Conservation (phyloP, 257 asterid species). For the Solanum pimpinellifolium region DNA sequence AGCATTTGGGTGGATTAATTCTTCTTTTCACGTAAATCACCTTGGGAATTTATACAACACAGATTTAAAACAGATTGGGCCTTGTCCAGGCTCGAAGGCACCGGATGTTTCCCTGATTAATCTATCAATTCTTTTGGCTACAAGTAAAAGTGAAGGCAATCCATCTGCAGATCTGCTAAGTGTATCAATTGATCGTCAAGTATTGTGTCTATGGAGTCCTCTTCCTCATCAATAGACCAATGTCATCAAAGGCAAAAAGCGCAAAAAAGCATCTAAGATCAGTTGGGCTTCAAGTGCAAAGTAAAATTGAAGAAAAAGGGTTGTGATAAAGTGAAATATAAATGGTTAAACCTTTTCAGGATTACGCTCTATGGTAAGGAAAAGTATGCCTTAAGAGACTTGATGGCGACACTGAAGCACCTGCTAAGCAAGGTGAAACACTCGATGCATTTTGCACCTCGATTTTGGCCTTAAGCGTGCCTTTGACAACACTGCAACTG, state of each 20-base stretch:
- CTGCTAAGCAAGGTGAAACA: not conserved
- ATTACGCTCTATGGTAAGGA: not conserved
- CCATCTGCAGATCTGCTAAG: not conserved
- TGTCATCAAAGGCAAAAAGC: not conserved
- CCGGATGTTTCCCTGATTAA: not conserved
- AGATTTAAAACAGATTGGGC: not conserved
- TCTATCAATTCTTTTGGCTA: not conserved
- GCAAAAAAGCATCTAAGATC: not conserved
- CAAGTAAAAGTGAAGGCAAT: not conserved
- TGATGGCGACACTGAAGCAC: not conserved
- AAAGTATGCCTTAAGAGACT: not conserved
- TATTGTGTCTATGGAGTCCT: not conserved
- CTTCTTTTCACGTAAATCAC: not conserved
- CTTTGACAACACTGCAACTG: not conserved
- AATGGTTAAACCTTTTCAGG: not conserved
- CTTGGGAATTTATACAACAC: not conserved
- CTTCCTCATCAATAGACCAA: not conserved
- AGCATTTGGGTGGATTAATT: not conserved
- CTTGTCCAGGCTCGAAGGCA: not conserved
- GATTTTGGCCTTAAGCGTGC: not conserved
- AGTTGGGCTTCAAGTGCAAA: not conserved
- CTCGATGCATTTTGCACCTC: not conserved
- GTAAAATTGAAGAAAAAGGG: not conserved
- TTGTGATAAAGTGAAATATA: not conserved
- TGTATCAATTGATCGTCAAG: not conserved